Conservation (phyloP, 2,329 filamentous ascomycete genomes). For the Lasiodiplodia hormozganensis region DNA sequence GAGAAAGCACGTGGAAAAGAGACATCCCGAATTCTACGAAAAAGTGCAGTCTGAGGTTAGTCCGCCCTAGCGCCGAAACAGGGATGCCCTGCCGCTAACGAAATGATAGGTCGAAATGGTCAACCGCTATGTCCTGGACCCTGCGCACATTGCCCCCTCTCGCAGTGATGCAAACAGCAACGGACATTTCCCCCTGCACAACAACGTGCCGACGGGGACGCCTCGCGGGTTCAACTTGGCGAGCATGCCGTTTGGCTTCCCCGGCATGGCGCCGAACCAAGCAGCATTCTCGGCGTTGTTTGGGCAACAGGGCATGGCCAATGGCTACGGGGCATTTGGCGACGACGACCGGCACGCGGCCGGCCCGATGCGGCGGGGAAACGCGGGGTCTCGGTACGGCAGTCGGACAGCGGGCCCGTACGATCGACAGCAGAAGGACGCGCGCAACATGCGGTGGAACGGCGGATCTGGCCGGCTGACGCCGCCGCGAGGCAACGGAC, state of each 20-base stretch:
- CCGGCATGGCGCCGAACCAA: conserved; percentile 54
- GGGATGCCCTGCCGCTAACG: conserved; percentile 19
- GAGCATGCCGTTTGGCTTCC: conserved; percentile 70
- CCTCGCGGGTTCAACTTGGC: conserved; percentile 90
- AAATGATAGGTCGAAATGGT: conserved; percentile 78
- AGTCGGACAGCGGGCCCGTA: conserved; percentile 48
- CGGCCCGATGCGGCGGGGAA: conserved; percentile 53
- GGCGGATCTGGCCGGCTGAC: conserved; percentile 56
- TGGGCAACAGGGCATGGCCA: conserved; percentile 47
- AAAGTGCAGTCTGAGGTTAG: conserved; percentile 79
- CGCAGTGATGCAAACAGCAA: conserved; percentile 94
- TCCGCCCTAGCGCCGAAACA: conserved; percentile 45
- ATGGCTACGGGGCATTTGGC: conserved; percentile 66
- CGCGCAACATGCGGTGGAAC: conserved; percentile 55
- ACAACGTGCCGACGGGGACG: conserved; percentile 80
- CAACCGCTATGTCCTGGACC: conserved; percentile 93
- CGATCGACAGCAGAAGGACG: conserved; percentile 47
- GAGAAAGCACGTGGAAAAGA: conserved; percentile 97
- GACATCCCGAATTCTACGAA: conserved; percentile 87
- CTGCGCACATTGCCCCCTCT: conserved; percentile 91
- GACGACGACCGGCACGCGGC: conserved; percentile 47
- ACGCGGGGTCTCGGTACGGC: conserved; percentile 42
- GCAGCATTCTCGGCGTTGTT: conserved; percentile 55
- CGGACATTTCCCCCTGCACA: conserved; percentile 86
- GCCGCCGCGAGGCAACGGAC: conserved; percentile 54